Percentiles rank a stretch among this genome's conserved stretches.
Evolutionary conservation across 2,329 filamentous ascomycete genomes (phyloP).

Genomic region (Monascus ruber): DNA sequence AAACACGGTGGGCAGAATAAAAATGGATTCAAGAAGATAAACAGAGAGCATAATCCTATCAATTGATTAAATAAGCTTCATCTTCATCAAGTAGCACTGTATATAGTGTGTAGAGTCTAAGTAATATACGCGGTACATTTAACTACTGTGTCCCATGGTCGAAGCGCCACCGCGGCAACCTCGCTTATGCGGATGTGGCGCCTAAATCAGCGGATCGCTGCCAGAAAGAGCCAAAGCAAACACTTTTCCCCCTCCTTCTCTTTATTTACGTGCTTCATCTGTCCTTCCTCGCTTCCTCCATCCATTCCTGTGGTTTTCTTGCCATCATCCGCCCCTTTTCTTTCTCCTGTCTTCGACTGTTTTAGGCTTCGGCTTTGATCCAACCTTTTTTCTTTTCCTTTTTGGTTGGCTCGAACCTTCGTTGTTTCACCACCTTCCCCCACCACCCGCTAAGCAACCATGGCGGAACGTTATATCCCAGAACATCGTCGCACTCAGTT

Average conservation of each 20-base stretch:
- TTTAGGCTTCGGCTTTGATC: constrained; percentile 2
- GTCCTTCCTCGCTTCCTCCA: constrained; percentile 13
- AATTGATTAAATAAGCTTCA: no score
- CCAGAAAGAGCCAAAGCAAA: constrained; percentile 11
- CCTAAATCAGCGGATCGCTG: constrained; percentile 5
- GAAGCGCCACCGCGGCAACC: constrained; percentile 7
- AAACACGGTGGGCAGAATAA: no score
- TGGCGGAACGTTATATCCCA: constrained; percentile 98
- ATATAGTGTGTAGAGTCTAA: no score
- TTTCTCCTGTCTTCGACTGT: constrained; percentile 4
- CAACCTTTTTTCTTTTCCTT: constrained; percentile 3
- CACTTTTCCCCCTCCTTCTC: constrained; percentile 6
- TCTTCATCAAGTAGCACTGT: no score
- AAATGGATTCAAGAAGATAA: no score
- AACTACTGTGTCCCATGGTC: neutral
- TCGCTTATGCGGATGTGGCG: constrained; percentile 16
- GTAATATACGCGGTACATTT: neutral
- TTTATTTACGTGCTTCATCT: constrained; percentile 10
- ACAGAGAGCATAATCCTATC: no score
- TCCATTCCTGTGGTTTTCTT: neutral
- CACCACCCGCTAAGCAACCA: constrained; percentile 37
- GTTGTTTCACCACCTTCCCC: constrained; percentile 15
- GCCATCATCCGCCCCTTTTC: constrained; percentile 7
- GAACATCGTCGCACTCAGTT: constrained; percentile 98
- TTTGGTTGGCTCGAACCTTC: constrained; percentile 5